phyloP scores from a whole-genome alignment of 1,284 basidiomycete species.

The Cystobasidiaceae sp. region DNA sequence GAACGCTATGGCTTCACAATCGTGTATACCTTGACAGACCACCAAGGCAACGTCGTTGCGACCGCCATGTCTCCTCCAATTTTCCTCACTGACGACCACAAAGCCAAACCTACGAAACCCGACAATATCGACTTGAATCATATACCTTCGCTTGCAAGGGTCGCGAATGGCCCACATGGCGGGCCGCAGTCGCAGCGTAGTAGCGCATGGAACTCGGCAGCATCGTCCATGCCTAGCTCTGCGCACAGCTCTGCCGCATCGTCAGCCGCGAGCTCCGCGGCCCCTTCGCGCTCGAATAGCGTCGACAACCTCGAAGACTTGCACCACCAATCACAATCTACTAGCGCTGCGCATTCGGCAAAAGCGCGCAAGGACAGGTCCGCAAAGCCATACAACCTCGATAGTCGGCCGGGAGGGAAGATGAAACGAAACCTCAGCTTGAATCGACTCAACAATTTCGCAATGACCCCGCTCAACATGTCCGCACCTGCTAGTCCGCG shows the following conservation, averaged over 20 bases:
- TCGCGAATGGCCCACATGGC: conserved; percentile 14
- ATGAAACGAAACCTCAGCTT: conserved; percentile 13
- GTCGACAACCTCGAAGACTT: conserved; percentile 16
- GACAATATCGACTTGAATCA: conserved; percentile 24
- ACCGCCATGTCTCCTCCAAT: conserved; percentile 81
- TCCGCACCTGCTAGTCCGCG: conserved; percentile 21
- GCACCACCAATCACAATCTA: no score
- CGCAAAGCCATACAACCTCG: conserved; percentile 44
- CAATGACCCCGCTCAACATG: conserved; percentile 39
- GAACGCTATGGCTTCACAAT: conserved; percentile 95
- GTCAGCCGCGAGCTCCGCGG: conserved; percentile 22
- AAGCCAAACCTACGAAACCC: conserved; percentile 58
- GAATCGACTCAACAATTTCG: conserved; percentile 37
- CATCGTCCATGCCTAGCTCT: conserved; percentile 24
- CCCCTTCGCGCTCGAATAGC: conserved; percentile 27
- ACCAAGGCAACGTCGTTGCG: conserved; percentile 73
- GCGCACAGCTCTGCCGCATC: conserved; percentile 21
- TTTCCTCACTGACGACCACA: conserved; percentile 99
- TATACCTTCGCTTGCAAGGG: conserved; percentile 13
- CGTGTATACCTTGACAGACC: conserved; percentile 80
- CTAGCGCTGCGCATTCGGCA: background rate
- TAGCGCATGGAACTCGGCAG: conserved; percentile 20
- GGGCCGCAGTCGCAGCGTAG: background rate
- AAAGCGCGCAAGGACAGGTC: conserved; percentile 9
- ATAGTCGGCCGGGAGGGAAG: conserved; percentile 34